phyloP scores from a whole-genome alignment of 441 rosid genomes.

The Aquilaria agallochum region DNA sequence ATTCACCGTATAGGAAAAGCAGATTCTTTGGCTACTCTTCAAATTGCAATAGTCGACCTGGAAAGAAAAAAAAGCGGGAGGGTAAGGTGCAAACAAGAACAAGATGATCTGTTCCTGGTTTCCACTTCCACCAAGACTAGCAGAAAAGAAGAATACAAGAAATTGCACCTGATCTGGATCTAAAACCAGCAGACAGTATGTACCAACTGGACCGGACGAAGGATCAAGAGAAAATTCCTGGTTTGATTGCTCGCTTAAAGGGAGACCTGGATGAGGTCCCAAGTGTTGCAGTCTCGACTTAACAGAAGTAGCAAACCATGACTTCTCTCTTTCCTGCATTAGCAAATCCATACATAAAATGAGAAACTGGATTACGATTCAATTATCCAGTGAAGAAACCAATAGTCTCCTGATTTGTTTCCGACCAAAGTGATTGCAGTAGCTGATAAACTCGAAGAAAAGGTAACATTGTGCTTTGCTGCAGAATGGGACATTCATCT shows the following conservation, averaged over 20 bases:
- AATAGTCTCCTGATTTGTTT: too few species aligned
- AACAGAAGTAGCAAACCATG: conserved; percentile 69
- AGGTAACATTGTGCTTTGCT: too few species aligned
- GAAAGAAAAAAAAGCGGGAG: conserved; percentile 9
- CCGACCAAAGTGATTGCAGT: too few species aligned
- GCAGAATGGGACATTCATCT: too few species aligned
- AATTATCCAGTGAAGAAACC: too few species aligned
- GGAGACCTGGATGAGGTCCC: conserved; percentile 64
- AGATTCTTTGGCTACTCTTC: conserved; percentile 68
- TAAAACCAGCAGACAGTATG: conserved; percentile 65
- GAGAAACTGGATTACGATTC: not conserved
- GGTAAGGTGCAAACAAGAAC: not conserved
- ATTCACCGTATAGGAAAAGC: conserved; percentile 35
- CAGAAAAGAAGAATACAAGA: conserved; percentile 2
- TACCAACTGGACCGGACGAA: conserved; percentile 55
- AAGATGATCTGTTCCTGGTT: conserved; percentile 1
- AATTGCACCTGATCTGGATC: conserved; percentile 73
- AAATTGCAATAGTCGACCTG: conserved; percentile 90
- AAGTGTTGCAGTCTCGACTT: conserved; percentile 61
- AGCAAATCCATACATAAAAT: conserved; percentile 4
- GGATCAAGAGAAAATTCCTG: conserved; percentile 44
- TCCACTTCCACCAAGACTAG: not conserved
- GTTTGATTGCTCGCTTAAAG: conserved; percentile 37
- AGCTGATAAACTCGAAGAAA: too few species aligned
- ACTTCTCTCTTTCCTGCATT: conserved; percentile 71